A percentile compares a stretch with the other conserved stretches of the same genome.
phyloP scores from a whole-genome alignment of 805 yeast genomes.

The Candida odintsovae region DNA sequence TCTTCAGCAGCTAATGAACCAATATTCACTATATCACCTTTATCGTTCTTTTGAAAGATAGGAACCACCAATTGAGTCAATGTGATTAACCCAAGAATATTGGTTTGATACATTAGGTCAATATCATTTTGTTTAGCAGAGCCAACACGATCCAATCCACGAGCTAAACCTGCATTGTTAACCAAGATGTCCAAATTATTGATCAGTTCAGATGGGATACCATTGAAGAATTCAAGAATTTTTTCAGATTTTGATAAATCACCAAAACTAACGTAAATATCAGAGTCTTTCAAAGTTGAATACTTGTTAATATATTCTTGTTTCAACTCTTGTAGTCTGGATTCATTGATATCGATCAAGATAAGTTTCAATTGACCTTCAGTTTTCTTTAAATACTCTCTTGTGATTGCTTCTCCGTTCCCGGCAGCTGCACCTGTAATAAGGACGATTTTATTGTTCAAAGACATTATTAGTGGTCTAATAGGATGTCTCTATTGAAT shows the following conservation, averaged over 20 bases:
- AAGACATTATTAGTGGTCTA: conserved; percentile 12
- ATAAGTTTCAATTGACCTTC: conserved; percentile 64
- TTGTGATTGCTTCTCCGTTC: conserved; percentile 86
- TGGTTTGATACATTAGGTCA: conserved; percentile 73
- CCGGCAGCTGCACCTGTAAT: conserved; percentile 96
- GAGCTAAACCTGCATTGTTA: conserved; percentile 74
- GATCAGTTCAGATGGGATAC: conserved; percentile 45
- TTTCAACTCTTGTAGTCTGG: conserved; percentile 44
- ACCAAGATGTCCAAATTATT: conserved; percentile 56
- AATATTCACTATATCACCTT: conserved; percentile 64
- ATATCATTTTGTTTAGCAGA: conserved; percentile 55
- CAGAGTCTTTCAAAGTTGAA: conserved; percentile 35
- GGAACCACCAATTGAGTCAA: conserved; percentile 70
- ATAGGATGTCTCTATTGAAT: too few relatives aligned
- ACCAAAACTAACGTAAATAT: conserved; percentile 35
- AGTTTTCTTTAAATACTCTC: conserved; percentile 69
- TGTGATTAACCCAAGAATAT: conserved; percentile 77
- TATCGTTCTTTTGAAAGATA: conserved; percentile 61
- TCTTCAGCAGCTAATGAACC: conserved; percentile 77
- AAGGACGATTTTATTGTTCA: conserved; percentile 69
- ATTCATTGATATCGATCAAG: conserved; percentile 69
- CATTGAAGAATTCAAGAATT: conserved; percentile 43
- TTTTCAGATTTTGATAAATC: conserved; percentile 52
- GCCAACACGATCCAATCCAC: conserved; percentile 76
- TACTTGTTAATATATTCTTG: conserved; percentile 39